Evolutionary conservation across 352 stramenopile genomes (phyloP).

Genomic region (Pythium coloratum): DNA sequence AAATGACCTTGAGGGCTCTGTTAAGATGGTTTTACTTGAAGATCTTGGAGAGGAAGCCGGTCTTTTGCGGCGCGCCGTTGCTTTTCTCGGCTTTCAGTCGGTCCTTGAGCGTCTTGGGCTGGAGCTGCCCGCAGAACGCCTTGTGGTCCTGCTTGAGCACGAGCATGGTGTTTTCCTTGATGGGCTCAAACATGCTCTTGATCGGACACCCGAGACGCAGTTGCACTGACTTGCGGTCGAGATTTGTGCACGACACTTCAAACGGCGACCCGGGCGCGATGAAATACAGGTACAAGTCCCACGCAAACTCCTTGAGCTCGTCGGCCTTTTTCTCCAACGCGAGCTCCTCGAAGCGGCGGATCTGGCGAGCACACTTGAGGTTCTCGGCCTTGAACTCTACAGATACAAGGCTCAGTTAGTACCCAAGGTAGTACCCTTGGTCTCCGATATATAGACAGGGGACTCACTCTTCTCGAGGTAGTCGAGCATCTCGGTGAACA

Average conservation of each 20-base stretch:
- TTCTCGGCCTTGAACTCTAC: constrained; percentile 86
- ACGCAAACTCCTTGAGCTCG: constrained; percentile 81
- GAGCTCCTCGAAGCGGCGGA: constrained; percentile 78
- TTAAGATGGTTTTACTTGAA: constrained; percentile 18
- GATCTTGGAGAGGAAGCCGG: constrained; percentile 74
- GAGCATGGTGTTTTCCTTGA: constrained; percentile 86
- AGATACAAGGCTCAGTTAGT: background rate
- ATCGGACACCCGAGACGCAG: constrained; percentile 75
- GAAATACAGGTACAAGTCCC: constrained; percentile 83
- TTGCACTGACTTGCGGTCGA: constrained; percentile 81
- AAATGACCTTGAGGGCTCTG: background rate
- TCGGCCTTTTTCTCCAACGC: constrained; percentile 63
- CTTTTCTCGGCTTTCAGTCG: constrained; percentile 64
- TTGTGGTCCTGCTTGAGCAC: constrained; percentile 87
- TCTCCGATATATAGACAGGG: background rate
- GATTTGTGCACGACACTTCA: constrained; percentile 82
- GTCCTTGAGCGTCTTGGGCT: constrained; percentile 76
- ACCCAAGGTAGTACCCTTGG: background rate
- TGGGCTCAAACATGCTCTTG: constrained; percentile 82
- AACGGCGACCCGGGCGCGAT: constrained; percentile 71
- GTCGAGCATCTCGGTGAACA: constrained; percentile 83
- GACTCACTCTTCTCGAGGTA: constrained; percentile 83
- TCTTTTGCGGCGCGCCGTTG: constrained; percentile 39
- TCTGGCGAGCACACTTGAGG: constrained; percentile 80
- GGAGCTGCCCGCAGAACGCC: constrained; percentile 66